Conservation (phyloP, 192 early-diverging fungal species). For the Mortierella alpina region DNA sequence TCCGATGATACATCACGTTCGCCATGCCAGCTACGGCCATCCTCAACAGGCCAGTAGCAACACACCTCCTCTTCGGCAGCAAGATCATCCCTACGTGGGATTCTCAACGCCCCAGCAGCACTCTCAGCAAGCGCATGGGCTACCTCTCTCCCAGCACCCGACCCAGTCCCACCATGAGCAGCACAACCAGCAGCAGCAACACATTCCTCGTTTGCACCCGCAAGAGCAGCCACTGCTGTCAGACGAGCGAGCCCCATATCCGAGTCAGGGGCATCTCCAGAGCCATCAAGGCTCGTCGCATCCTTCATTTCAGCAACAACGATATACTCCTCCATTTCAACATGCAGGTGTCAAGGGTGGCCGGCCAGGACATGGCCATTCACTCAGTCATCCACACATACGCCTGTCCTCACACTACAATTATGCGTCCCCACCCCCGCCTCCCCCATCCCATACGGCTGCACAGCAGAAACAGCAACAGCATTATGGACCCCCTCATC, state of each 20-base stretch:
- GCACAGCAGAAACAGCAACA: slow-evolving; percentile 15
- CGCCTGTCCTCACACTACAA: slow-evolving; percentile 10
- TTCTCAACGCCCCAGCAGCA: not conserved
- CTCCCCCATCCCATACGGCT: not conserved
- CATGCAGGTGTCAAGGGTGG: not conserved
- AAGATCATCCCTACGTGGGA: not conserved
- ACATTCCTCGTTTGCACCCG: not conserved
- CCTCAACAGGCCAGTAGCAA: not conserved
- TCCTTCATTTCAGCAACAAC: slow-evolving; percentile 2
- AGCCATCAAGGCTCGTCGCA: not conserved
- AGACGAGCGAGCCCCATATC: not conserved
- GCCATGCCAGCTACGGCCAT: slow-evolving; percentile 13
- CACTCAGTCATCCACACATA: slow-evolving; percentile 16
- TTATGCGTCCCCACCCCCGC: slow-evolving; percentile 26
- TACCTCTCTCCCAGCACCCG: not conserved
- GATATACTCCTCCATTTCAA: not conserved
- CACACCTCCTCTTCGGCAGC: not conserved
- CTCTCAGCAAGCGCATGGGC: not conserved
- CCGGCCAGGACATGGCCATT: slow-evolving; percentile 11
- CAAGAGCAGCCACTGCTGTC: not conserved
- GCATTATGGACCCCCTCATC: not conserved
- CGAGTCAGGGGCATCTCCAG: not conserved
- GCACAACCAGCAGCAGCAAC: slow-evolving; percentile 7
- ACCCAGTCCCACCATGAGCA: not conserved
- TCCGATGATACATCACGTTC: slow-evolving; percentile 18